phyloP scores from a whole-genome alignment of 2,329 filamentous ascomycete species.

The Pyricularia sp. region DNA sequence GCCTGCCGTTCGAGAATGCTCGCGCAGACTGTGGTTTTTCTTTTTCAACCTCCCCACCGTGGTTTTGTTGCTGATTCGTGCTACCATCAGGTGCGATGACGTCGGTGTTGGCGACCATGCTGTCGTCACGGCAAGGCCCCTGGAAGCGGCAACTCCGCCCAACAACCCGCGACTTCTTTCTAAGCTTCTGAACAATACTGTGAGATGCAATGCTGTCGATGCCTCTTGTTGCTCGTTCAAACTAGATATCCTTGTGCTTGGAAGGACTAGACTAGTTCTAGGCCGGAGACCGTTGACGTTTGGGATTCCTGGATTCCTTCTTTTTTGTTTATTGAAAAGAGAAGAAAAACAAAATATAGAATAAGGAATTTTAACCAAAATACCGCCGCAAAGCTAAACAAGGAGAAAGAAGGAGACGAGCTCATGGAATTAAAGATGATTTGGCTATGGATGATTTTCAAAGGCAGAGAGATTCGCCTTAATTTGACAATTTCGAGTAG shows the following conservation, averaged over 20 bases:
- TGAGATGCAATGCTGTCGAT: background rate
- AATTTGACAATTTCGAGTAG: background rate
- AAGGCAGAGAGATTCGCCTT: background rate
- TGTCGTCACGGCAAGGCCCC: background rate
- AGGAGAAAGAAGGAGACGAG: background rate
- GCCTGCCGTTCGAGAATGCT: background rate
- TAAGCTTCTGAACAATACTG: background rate
- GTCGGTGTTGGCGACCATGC: background rate
- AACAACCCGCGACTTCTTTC: background rate
- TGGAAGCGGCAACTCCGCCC: background rate
- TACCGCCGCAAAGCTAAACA: background rate
- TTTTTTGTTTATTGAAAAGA: background rate
- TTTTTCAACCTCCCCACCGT: background rate
- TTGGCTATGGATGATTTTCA: background rate
- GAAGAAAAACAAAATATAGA: background rate
- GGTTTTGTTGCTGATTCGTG: background rate
- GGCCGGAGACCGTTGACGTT: background rate
- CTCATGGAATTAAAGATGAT: background rate
- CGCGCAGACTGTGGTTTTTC: background rate
- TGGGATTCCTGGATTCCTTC: background rate
- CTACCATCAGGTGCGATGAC: background rate
- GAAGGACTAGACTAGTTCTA: too few species aligned
- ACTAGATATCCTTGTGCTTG: too few species aligned
- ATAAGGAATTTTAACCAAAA: background rate
- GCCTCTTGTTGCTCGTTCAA: background rate